Evolutionary conservation across 225 moss, liverwort and hornwort genomes (phyloP).

Genomic region (Sphagnum tenellum): DNA sequence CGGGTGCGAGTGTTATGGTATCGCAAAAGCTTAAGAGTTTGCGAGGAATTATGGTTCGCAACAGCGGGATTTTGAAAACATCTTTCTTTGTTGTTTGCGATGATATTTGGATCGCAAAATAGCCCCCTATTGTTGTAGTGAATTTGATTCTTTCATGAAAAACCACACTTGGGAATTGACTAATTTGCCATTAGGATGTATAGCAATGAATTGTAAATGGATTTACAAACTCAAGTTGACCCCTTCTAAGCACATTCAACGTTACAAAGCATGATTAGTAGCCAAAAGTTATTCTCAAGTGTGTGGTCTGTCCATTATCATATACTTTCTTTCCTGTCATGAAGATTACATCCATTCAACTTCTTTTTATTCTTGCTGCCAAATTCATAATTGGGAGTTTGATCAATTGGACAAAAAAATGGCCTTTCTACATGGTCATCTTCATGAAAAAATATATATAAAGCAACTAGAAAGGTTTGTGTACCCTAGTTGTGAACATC

Average conservation of each 20-base stretch:
- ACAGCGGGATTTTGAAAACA: too few species aligned
- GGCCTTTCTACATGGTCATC: background rate
- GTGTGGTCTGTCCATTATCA: constrained; percentile 2
- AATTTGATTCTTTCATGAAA: background rate
- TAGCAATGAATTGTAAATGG: constrained; percentile 10
- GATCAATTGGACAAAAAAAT: constrained; percentile 11
- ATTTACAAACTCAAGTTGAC: constrained; percentile 7
- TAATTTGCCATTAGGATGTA: constrained; percentile 1
- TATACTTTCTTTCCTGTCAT: constrained; percentile 11
- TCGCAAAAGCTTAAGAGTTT: too few species aligned
- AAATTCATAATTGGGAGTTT: background rate
- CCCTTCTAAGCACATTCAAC: background rate
- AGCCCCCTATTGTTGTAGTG: too few species aligned
- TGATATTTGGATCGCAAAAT: too few species aligned
- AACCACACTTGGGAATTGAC: constrained; percentile 6
- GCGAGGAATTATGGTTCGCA: too few species aligned
- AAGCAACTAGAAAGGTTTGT: too few species aligned
- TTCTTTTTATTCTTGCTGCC: constrained; percentile 1
- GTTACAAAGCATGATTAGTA: constrained; percentile 15
- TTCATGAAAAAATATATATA: too few species aligned
- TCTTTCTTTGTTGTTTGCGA: too few species aligned
- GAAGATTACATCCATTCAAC: background rate
- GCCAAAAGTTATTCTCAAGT: constrained; percentile 5
- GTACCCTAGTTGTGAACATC: too few species aligned
- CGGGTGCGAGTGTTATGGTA: too few species aligned